Conservation (phyloP, 1,139 yeast species). For the Debaryomycetaceae sp. region DNA sequence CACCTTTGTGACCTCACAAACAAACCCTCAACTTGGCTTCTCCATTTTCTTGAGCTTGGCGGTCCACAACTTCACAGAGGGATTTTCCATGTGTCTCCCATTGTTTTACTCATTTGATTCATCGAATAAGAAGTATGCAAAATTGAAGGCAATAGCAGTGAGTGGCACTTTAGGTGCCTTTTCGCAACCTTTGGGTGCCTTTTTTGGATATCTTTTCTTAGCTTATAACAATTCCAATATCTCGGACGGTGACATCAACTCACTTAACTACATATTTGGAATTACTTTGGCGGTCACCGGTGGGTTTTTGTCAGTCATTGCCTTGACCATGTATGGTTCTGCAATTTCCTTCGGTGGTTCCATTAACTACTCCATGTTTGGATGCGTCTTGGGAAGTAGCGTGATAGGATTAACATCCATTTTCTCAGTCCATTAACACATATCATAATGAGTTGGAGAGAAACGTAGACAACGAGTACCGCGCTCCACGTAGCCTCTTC, state of each 20-base stretch:
- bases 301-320: conserved; percentile 79
- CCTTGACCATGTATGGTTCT: conserved; percentile 81
- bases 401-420: conserved; percentile 31
- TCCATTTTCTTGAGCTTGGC: conserved; percentile 80
- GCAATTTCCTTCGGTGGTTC: conserved; percentile 70
- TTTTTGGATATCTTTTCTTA: conserved; percentile 61
- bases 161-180: conserved; percentile 73
- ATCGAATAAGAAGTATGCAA: conserved; percentile 23
- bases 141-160: conserved; percentile 61
- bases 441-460: neutral
- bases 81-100: conserved; percentile 91
- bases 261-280: conserved; percentile 52
- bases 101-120: conserved; percentile 61
- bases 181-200: conserved; percentile 88
- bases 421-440: conserved; percentile 1
- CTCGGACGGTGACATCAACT: conserved; percentile 26
- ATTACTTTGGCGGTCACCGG: conserved; percentile 68
- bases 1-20: conserved; percentile 74
- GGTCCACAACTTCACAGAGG: conserved; percentile 92
- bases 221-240: conserved; percentile 28
- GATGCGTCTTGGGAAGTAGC: conserved; percentile 49
- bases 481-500: neutral
- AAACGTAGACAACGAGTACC: no score
- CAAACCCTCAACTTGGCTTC: conserved; percentile 70
- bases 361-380: conserved; percentile 47